Percentiles rank a stretch among this genome's conserved stretches.
Conservation (phyloP, 164 flowering plant genomes). For the Annona cherimola region DNA sequence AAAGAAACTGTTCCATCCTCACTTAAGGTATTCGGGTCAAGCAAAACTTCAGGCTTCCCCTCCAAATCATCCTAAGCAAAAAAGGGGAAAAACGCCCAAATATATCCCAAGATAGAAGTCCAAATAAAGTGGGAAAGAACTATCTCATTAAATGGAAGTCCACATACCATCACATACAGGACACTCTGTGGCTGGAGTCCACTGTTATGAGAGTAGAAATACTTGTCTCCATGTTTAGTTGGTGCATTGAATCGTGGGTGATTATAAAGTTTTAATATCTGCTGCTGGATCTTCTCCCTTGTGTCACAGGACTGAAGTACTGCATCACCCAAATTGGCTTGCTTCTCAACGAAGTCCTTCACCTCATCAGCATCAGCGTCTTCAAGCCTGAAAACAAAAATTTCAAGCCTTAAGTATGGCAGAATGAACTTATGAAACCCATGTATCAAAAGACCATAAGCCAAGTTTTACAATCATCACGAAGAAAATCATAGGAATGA, state of each 20-base stretch:
- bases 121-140: background rate
- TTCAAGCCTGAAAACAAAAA: constrained; percentile 56
- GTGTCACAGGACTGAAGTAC: constrained; percentile 60
- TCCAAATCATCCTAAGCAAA: constrained; percentile 70
- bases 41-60: constrained; percentile 72
- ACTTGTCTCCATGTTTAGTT: constrained; percentile 59
- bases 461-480: no score
- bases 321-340: constrained; percentile 60
- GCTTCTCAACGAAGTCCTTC: constrained; percentile 78
- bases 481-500: no score
- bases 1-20: constrained; percentile 92
- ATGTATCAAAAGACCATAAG: no score
- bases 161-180: constrained; percentile 77
- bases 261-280: constrained; percentile 63
- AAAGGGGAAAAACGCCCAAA: background rate
- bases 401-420: no score
- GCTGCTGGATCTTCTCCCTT: constrained; percentile 63
- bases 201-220: constrained; percentile 86
- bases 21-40: constrained; percentile 89
- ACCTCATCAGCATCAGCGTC: constrained; percentile 92
- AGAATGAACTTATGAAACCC: no score
- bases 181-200: constrained; percentile 89
- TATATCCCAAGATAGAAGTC: background rate
- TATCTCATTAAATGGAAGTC: background rate
- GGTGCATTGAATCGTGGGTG: constrained; percentile 76